phyloP scores from a whole-genome alignment of 2,329 filamentous ascomycete genomes.

The Chaetomiaceae sp. region DNA sequence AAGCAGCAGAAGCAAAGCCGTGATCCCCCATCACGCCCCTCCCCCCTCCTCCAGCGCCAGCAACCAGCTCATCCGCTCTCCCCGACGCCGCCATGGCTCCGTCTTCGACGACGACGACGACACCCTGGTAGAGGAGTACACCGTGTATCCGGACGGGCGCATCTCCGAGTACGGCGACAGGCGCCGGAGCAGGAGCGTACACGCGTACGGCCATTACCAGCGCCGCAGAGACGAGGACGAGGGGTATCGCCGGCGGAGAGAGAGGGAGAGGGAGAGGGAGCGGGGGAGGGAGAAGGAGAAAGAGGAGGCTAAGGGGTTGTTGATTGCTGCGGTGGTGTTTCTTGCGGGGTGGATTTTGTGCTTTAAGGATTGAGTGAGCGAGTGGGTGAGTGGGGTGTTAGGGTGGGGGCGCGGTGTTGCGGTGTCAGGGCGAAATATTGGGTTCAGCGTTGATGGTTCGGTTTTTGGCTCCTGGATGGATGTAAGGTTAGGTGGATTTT shows the following conservation, averaged over 20 bases:
- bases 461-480: too few species aligned
- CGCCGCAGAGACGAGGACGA: not conserved
- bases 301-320: constrained; percentile 4
- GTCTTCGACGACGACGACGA: not conserved
- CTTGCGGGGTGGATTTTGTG: constrained; percentile 9
- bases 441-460: too few species aligned
- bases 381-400: not conserved
- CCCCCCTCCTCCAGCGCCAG: not conserved
- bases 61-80: not conserved
- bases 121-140: constrained; percentile 5
- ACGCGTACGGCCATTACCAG: too few species aligned
- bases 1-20: not conserved
- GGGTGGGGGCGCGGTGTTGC: too few species aligned
- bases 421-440: too few species aligned
- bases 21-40: not conserved
- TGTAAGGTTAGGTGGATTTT: too few species aligned
- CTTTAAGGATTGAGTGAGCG: constrained; percentile 6
- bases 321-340: constrained; percentile 7
- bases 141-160: constrained; percentile 6
- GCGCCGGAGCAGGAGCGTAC: not conserved
- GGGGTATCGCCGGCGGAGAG: not conserved
- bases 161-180: not conserved
- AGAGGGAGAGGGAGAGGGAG: not conserved
- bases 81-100: not conserved
- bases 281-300: not conserved